phyloP scores from a whole-genome alignment of 2,329 filamentous ascomycete species.

The Pestalotiopsis fici region DNA sequence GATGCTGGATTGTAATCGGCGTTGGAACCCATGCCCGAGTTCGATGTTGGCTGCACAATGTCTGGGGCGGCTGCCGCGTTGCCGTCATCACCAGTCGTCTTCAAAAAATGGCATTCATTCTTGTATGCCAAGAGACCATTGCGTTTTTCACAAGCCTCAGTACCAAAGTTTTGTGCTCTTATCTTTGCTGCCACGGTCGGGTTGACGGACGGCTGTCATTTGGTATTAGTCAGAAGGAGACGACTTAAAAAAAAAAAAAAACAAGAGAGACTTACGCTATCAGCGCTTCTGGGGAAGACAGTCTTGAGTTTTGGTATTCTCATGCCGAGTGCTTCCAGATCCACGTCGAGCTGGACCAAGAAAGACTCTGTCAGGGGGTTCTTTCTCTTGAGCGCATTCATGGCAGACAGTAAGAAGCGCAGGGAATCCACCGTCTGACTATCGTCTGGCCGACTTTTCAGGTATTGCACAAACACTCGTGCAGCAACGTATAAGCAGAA shows the following conservation, averaged over 20 bases:
- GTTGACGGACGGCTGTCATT: conserved; percentile 10
- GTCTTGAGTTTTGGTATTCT: conserved; percentile 59
- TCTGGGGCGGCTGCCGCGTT: conserved; percentile 40
- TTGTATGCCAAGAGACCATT: conserved; percentile 44
- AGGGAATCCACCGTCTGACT: conserved; percentile 76
- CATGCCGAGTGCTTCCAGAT: conserved; percentile 74
- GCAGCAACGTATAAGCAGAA: conserved; percentile 97
- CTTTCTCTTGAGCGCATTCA: conserved; percentile 84
- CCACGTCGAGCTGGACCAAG: conserved; percentile 88
- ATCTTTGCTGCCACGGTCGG: conserved; percentile 13
- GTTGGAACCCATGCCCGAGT: conserved; percentile 6
- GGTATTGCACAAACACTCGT: conserved; percentile 91
- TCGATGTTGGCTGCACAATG: conserved; percentile 33
- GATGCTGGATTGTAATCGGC: conserved; percentile 12
- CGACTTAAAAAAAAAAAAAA: too few species aligned
- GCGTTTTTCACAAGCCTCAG: conserved; percentile 8
- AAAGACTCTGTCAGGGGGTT: conserved; percentile 95
- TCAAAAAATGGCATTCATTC: conserved; percentile 46
- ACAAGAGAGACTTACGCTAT: conserved; percentile 49
- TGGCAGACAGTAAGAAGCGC: conserved; percentile 87
- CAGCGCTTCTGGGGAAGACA: conserved; percentile 53
- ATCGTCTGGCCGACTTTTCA: conserved; percentile 92
- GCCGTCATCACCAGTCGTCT: conserved; percentile 38
- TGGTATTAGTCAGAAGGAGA: background rate
- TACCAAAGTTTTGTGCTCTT: conserved; percentile 10